phyloP scores from a whole-genome alignment of 805 yeast species.

The Candida incommunis region DNA sequence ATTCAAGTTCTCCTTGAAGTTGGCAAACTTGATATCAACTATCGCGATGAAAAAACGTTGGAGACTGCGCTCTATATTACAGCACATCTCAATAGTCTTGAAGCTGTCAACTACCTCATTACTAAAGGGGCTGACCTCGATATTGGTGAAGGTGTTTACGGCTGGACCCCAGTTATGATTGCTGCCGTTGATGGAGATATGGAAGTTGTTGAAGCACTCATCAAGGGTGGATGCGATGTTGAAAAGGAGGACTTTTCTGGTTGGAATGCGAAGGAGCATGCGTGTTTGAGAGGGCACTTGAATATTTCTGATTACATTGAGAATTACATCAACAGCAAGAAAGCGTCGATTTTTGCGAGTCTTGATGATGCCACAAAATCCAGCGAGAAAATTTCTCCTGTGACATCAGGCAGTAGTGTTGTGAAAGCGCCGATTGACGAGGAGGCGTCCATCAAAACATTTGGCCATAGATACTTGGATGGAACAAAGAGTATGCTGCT shows the following conservation, averaged over 20 bases:
- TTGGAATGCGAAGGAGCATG: constrained; percentile 98
- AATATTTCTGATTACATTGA: constrained; percentile 30
- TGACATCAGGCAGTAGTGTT: neutral
- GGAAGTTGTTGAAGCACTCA: constrained; percentile 41
- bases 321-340: neutral
- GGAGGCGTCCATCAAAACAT: constrained; percentile 53
- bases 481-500: constrained; percentile 56
- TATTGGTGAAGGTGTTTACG: constrained; percentile 61
- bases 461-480: constrained; percentile 68
- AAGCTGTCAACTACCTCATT: constrained; percentile 45
- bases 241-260: constrained; percentile 66
- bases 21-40: constrained; percentile 54
- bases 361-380: neutral
- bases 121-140: constrained; percentile 56
- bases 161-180: constrained; percentile 88
- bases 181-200: constrained; percentile 77
- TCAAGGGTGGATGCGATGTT: constrained; percentile 38
- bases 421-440: neutral
- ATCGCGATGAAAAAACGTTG: constrained; percentile 31
- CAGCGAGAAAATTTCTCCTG: neutral
- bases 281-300: constrained; percentile 78
- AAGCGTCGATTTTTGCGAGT: constrained; percentile 1
- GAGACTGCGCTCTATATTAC: constrained; percentile 84
- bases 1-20: constrained; percentile 34
- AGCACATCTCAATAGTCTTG: constrained; percentile 42